Conservation (phyloP, 345 rosid species). For the Moricandia arvensis region DNA sequence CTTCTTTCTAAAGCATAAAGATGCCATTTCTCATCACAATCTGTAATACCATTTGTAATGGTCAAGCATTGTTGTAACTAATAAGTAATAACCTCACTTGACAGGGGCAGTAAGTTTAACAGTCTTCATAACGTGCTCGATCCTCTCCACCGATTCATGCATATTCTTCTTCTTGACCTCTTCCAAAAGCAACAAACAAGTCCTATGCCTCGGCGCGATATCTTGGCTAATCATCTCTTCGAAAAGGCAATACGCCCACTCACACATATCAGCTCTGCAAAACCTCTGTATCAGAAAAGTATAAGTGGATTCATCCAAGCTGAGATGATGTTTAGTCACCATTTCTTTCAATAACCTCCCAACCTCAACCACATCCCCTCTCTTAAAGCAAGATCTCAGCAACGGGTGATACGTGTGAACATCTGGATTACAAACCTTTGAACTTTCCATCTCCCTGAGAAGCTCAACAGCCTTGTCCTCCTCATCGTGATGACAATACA, state of each 20-base stretch:
- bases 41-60: no score
- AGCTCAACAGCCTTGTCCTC: slow-evolving; percentile 49
- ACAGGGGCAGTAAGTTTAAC: slow-evolving; percentile 36
- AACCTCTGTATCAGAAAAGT: slow-evolving; percentile 77
- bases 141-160: slow-evolving; percentile 53
- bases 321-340: slow-evolving; percentile 75
- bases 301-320: slow-evolving; percentile 69
- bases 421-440: slow-evolving; percentile 56
- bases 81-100: slow-evolving; percentile 10
- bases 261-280: slow-evolving; percentile 56
- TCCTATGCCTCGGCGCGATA: slow-evolving; percentile 57
- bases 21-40: neutral
- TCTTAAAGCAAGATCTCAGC: slow-evolving; percentile 66
- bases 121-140: slow-evolving; percentile 60
- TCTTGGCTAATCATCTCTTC: slow-evolving; percentile 72
- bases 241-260: slow-evolving; percentile 71
- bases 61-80: neutral
- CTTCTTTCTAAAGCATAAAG: neutral
- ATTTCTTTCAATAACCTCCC: slow-evolving; percentile 58
- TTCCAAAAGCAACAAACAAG: slow-evolving; percentile 65
- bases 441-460: slow-evolving; percentile 55
- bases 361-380: slow-evolving; percentile 58
- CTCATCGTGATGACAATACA: slow-evolving; percentile 58
- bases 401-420: slow-evolving; percentile 66
- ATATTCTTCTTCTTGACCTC: slow-evolving; percentile 55